Percentiles rank a stretch among this genome's conserved stretches.
Evolutionary conservation across 106 monocot genomes (phyloP).

Genomic region (Vanilla planifolia): DNA sequence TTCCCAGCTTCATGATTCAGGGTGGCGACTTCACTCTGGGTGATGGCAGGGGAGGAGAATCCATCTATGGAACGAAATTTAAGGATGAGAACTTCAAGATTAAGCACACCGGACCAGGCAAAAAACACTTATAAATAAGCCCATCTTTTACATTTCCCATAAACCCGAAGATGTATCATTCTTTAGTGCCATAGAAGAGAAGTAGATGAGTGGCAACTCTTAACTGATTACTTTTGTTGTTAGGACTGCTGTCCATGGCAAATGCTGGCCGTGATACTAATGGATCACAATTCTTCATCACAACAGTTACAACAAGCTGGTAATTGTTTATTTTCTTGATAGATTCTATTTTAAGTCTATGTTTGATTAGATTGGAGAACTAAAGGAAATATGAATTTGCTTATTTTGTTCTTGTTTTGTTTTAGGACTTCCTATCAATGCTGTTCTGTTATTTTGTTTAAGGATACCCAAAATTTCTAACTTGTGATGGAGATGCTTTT

Average conservation of each 20-base stretch:
- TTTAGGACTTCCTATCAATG: too few relatives aligned
- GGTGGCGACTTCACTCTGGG: constrained; percentile 89
- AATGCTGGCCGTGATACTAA: constrained; percentile 80
- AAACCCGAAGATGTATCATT: too few relatives aligned
- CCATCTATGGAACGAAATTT: constrained; percentile 80
- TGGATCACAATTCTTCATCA: constrained; percentile 96
- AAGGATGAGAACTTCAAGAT: constrained; percentile 92
- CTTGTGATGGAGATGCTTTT: too few relatives aligned
- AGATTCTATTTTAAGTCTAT: too few relatives aligned
- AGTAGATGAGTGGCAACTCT: neutral
- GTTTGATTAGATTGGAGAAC: too few relatives aligned
- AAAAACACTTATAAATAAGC: neutral
- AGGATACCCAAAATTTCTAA: too few relatives aligned
- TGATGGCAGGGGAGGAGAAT: constrained; percentile 85
- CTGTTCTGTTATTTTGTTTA: too few relatives aligned
- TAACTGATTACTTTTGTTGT: neutral
- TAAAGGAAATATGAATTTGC: too few relatives aligned
- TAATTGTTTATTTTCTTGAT: constrained; percentile 17
- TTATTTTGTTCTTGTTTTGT: too few relatives aligned
- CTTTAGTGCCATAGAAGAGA: neutral
- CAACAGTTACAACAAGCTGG: constrained; percentile 87
- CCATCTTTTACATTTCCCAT: neutral
- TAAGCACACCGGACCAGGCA: constrained; percentile 89
- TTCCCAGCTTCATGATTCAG: constrained; percentile 96
- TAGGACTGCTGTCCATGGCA: constrained; percentile 88